Conservation (phyloP, 2,329 filamentous ascomycete genomes). For the Alternaria brassicae region DNA sequence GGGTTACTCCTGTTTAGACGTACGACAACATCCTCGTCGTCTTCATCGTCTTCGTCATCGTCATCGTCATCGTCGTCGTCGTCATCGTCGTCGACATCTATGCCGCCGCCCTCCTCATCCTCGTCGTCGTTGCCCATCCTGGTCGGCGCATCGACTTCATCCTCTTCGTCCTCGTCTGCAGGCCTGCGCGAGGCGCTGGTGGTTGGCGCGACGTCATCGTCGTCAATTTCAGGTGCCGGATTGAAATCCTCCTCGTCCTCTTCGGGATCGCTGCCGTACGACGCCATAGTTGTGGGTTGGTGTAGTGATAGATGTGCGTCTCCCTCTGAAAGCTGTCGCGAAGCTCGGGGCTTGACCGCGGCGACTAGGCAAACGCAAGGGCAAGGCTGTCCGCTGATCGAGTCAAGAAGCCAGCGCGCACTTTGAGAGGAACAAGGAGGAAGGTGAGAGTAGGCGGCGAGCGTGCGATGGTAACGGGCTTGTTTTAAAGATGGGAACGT, state of each 20-base stretch:
- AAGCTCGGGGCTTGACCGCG: conserved; percentile 10
- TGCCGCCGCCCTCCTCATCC: conserved; percentile 61
- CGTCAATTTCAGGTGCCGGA: conserved; percentile 75
- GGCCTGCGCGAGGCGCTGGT: conserved; percentile 38
- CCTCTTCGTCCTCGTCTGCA: conserved; percentile 47
- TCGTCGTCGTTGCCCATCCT: conserved; percentile 51
- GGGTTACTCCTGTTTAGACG: conserved; percentile 9
- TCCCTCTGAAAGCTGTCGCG: conserved; percentile 13
- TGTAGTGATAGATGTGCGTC: conserved; percentile 14
- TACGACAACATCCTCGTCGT: conserved; percentile 58
- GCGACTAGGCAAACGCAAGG: conserved; percentile 1
- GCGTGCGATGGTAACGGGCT: conserved; percentile 24
- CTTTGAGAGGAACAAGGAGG: background rate
- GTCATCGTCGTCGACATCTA: conserved; percentile 62
- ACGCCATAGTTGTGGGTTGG: conserved; percentile 34
- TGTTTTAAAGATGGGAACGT: conserved; percentile 26
- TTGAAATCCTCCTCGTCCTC: conserved; percentile 87
- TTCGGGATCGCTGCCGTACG: conserved; percentile 39
- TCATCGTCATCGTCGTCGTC: conserved; percentile 66
- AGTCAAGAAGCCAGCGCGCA: background rate
- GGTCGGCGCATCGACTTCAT: conserved; percentile 44
- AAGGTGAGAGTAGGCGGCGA: conserved; percentile 12
- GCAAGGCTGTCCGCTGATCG: background rate
- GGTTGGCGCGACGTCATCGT: conserved; percentile 54
- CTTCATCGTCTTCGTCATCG: conserved; percentile 69